phyloP scores from a whole-genome alignment of 108 stramenopile genomes.

The Schizochytrium sp. region DNA sequence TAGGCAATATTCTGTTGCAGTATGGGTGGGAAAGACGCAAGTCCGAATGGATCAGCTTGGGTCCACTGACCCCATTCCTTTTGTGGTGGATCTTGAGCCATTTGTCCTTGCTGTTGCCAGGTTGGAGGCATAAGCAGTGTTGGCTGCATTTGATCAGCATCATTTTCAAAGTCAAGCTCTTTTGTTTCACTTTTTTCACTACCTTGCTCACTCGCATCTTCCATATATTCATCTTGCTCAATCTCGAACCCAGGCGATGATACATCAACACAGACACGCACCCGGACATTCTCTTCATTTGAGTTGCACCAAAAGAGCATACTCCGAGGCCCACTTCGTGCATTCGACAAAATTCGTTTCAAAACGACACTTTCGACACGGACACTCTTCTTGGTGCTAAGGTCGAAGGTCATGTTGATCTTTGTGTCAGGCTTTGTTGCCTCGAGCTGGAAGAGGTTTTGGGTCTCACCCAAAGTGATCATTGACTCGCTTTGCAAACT shows the following conservation, averaged over 20 bases:
- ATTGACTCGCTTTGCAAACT: neutral
- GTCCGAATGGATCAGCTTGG: slow-evolving; percentile 25
- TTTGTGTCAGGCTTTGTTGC: neutral
- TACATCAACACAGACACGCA: slow-evolving; percentile 9
- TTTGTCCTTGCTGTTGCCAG: neutral
- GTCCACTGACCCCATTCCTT: slow-evolving; percentile 16
- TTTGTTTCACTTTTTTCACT: neutral
- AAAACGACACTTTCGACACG: neutral
- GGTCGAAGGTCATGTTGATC: slow-evolving; percentile 12
- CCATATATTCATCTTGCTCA: neutral
- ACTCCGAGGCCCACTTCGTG: neutral
- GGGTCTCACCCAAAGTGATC: neutral
- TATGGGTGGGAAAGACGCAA: neutral
- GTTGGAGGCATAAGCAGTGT: neutral
- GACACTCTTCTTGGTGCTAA: neutral
- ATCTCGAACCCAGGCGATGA: slow-evolving; percentile 6
- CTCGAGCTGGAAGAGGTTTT: slow-evolving; percentile 38
- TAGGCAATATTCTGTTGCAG: slow-evolving; percentile 40
- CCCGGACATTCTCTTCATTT: neutral
- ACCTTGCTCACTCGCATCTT: no score
- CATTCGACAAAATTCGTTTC: neutral
- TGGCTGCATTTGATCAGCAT: neutral
- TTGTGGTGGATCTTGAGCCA: neutral
- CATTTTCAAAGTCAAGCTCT: neutral
- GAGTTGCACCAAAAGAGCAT: slow-evolving; percentile 1